Evolutionary conservation across 1,284 basidiomycete genomes (phyloP).

Genomic region (Heimioporus punctisporus): DNA sequence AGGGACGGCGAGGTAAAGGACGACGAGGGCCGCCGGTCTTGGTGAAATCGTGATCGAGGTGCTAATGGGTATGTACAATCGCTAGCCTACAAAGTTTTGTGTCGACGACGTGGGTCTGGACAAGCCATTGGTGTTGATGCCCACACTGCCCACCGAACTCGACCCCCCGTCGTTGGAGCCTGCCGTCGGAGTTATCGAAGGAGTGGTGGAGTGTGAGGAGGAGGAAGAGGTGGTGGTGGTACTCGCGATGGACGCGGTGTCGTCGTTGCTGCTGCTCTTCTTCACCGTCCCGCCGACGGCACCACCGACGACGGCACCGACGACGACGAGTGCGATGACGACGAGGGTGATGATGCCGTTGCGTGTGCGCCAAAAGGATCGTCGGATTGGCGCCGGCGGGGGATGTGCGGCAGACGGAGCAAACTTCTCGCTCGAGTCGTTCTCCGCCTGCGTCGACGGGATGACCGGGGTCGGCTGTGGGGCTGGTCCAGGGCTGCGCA

Average conservation of each 20-base stretch:
- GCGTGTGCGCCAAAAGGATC: conserved; percentile 32
- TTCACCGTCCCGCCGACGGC: conserved; percentile 55
- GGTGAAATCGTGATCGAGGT: neutral
- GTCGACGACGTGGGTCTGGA: too few species aligned
- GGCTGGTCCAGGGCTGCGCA: neutral
- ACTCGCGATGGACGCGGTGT: too few species aligned
- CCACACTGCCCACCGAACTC: too few species aligned
- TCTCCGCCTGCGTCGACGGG: conserved; percentile 10
- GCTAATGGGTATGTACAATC: neutral
- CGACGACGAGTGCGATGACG: conserved; percentile 40
- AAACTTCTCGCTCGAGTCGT: conserved; percentile 23
- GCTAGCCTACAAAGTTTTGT: neutral
- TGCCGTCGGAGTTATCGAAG: too few species aligned
- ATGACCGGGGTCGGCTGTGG: too few species aligned
- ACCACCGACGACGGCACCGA: conserved; percentile 61
- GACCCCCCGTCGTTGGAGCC: too few species aligned
- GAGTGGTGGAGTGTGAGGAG: too few species aligned
- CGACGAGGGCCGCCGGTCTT: neutral
- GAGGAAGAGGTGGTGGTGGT: too few species aligned
- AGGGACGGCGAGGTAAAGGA: conserved; percentile 61
- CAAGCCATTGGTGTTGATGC: too few species aligned
- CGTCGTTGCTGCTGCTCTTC: conserved; percentile 22
- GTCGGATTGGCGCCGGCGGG: conserved; percentile 1
- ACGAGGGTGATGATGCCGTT: conserved; percentile 41
- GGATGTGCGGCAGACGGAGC: neutral